These are phyloP conservation scores for Phellinidium pouzarii DNA, from an alignment of 1,284 basidiomycete genomes.

Conservation along the genomic window DNA sequence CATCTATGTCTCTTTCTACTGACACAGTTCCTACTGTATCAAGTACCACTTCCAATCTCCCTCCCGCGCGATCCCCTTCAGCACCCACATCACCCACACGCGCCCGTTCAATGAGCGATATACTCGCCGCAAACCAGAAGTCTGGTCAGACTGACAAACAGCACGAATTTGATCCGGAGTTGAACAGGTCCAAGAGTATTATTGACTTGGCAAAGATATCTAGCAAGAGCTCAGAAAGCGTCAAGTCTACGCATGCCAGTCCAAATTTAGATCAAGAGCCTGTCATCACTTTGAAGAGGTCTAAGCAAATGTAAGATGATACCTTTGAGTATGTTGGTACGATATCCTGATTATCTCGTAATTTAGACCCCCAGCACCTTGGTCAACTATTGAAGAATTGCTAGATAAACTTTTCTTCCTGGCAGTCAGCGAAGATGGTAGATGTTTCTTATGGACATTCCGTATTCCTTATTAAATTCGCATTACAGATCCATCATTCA, in stretches of 20 bases:
- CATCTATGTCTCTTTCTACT: neutral
- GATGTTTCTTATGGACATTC: conserved; percentile 21
- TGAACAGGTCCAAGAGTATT: conserved; percentile 14
- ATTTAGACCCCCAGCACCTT: conserved; percentile 46
- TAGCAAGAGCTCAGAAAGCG: conserved; percentile 11
- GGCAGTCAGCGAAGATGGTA: conserved; percentile 72
- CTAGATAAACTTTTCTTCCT: conserved; percentile 72
- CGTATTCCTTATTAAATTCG: neutral
- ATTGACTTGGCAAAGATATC: conserved; percentile 12
- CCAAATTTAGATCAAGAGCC: conserved; percentile 5
- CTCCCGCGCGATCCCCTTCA: conserved; percentile 8
- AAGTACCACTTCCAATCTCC: neutral
- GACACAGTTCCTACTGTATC: neutral
- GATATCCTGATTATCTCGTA: neutral
- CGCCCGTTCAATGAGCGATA: conserved; percentile 51
- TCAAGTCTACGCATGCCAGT: conserved; percentile 1
- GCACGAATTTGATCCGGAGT: conserved; percentile 1
- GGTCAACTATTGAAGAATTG: conserved; percentile 66
- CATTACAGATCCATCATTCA: conserved; percentile 58
- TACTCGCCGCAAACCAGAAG: conserved; percentile 29
- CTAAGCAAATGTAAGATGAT: conserved; percentile 9
- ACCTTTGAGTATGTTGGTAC: neutral
- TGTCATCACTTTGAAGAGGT: conserved; percentile 6
- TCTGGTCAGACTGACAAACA: neutral
- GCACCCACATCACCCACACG: conserved; percentile 36